These are phyloP conservation scores for Bretschneidera sinensis DNA, from an alignment of 345 rosid genomes.

Conservation along the genomic window DNA sequence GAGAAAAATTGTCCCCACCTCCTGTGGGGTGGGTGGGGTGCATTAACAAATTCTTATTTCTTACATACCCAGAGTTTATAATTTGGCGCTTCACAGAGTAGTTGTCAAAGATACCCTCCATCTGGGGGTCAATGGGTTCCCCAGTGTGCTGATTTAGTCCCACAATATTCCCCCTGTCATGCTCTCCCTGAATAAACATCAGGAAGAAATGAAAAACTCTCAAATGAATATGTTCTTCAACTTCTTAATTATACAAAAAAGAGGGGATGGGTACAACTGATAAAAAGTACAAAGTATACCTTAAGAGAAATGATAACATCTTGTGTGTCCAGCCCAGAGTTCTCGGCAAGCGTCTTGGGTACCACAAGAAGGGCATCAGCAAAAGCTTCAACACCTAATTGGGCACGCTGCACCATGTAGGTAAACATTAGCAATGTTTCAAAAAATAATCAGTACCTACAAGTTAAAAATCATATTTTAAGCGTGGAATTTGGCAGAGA, in stretches of 20 bases:
- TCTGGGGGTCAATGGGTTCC: conserved; percentile 82
- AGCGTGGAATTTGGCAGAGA: neutral
- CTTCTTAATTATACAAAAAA: neutral
- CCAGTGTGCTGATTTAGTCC: conserved; percentile 82
- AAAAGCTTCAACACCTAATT: conserved; percentile 95
- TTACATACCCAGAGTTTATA: conserved; percentile 75
- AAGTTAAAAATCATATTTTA: no score
- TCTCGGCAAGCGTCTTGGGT: conserved; percentile 96
- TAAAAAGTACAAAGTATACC: conserved; percentile 32
- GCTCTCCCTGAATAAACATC: conserved; percentile 66
- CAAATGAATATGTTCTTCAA: neutral
- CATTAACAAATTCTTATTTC: no score
- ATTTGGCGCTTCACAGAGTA: conserved; percentile 94
- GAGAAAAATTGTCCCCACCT: neutral
- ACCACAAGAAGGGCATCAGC: conserved; percentile 96
- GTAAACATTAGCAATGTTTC: conserved; percentile 5
- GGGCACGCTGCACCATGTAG: conserved; percentile 71
- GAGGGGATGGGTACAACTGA: neutral
- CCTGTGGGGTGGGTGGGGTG: no score
- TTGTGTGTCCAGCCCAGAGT: conserved; percentile 94
- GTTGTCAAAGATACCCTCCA: conserved; percentile 92
- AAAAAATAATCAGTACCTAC: no score
- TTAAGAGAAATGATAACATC: conserved; percentile 83
- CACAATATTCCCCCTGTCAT: conserved; percentile 81
- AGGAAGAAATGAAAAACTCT: neutral